Base-by-base conservation (phyloP, 495 filamentous ascomycete species). In the Trichocladium antarcticum region DNA sequence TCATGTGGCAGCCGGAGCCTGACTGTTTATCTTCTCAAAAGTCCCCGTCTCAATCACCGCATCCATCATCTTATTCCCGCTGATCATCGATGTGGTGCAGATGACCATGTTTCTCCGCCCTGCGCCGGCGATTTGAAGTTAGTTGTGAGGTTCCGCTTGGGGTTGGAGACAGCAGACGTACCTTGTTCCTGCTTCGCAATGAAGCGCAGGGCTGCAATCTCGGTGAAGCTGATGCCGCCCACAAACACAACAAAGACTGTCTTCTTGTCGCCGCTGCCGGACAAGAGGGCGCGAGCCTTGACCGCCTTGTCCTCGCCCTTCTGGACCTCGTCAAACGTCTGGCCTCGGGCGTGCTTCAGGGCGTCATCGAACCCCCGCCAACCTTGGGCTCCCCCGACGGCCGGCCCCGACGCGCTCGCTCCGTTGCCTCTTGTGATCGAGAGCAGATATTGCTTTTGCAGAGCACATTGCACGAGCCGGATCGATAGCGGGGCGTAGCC, bases 401-500 rank as follows among this genome's bases (percentile, higher is more conserved):
- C 67, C 10, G 70, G 57, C n/a, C 66, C 74, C 28, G 68, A 59
- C 5, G 71, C 66, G 14, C 70, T 69, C 3, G 71, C 69, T 7
- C 67, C 70, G 42, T 61, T 66, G 24, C 82, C 79, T 46, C 75
- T 75, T 43, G 80, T 80, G 15, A 87, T 76, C 6, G 82, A 81
- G 5, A 84, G 69, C 34, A 90, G 73, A 53, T 86, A 84, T 37
- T 81, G 78, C 65, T 99, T 99, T 65, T 97, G 90, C 45, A 97
- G 65, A 29, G 97, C 75, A 56, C 85, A 92, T 67, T 99, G 93
- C n/a, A 99, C 83, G 15, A 99, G 78, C 14, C 93, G 85, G 51
- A 97, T 75, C 47, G 85, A 93, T 19, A 99, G 76, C 2, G 93
- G 92, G 6, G 93, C 93, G 62, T 96, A 97, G 38, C 93, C 93